Evolutionary conservation across 179 eudicot genomes (phyloP).

Genomic region (Drosera spatulata): DNA sequence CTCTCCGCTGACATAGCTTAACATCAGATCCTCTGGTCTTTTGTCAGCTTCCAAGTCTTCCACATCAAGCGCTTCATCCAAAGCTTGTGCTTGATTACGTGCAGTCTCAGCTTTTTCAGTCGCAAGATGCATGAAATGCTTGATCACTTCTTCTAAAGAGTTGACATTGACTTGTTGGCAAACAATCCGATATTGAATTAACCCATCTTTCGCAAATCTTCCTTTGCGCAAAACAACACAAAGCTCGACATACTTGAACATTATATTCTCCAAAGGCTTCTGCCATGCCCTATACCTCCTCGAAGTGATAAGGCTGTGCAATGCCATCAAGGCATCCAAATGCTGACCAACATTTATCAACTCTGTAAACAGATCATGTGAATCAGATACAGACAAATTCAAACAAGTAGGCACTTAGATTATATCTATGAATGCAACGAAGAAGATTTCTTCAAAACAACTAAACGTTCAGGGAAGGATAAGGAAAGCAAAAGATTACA

Average conservation of each 20-base stretch:
- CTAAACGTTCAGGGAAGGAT: background rate
- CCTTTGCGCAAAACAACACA: slow-evolving; percentile 91
- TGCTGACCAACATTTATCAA: slow-evolving; percentile 87
- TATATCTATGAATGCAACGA: background rate
- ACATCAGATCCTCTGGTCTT: slow-evolving; percentile 87
- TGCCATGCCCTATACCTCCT: slow-evolving; percentile 90
- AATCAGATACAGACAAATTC: background rate
- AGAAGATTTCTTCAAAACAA: background rate
- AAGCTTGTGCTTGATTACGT: slow-evolving; percentile 75
- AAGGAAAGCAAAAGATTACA: background rate
- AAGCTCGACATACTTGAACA: slow-evolving; percentile 78
- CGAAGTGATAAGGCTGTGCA: slow-evolving; percentile 76
- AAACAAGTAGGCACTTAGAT: background rate
- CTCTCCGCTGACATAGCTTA: slow-evolving; percentile 91
- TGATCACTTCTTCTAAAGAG: slow-evolving; percentile 88
- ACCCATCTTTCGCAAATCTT: slow-evolving; percentile 83
- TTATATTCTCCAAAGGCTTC: slow-evolving; percentile 63
- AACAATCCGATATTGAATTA: slow-evolving; percentile 79
- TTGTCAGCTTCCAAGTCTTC: slow-evolving; percentile 84
- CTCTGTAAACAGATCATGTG: slow-evolving; percentile 34
- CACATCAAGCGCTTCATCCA: slow-evolving; percentile 87
- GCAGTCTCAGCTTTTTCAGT: slow-evolving; percentile 75
- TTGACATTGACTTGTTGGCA: slow-evolving; percentile 91
- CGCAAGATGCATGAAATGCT: slow-evolving; percentile 82
- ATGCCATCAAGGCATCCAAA: slow-evolving; percentile 78